Evolutionary conservation across 768 basidiomycete genomes (phyloP).

Genomic region (Stropharia rugosoannulata): DNA sequence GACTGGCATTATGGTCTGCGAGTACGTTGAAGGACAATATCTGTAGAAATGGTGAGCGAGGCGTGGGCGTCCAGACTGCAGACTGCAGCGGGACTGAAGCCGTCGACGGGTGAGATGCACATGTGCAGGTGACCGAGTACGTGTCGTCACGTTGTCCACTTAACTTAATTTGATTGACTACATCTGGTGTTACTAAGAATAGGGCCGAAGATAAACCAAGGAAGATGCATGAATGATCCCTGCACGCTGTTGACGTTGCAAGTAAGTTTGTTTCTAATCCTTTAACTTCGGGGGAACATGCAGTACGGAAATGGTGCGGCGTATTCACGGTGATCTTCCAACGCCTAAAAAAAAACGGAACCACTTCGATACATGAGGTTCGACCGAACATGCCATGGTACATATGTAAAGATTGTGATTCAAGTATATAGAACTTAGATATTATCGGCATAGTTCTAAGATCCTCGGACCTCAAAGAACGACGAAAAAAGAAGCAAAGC

Average conservation of each 20-base stretch:
- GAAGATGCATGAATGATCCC: no score
- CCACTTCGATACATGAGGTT: not conserved
- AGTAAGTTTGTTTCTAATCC: not conserved
- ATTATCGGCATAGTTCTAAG: not conserved
- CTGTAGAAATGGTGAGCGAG: not conserved
- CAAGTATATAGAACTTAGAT: slow-evolving; percentile 8
- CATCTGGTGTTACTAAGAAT: not conserved
- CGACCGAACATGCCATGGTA: not conserved
- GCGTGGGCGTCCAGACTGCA: not conserved
- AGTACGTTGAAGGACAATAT: not conserved
- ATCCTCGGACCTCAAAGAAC: slow-evolving; percentile 3
- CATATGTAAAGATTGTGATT: not conserved
- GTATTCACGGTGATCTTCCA: not conserved
- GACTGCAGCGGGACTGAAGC: not conserved
- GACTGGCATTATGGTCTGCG: slow-evolving; percentile 56
- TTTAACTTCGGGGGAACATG: not conserved
- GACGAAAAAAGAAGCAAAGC: not conserved
- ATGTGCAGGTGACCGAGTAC: not conserved
- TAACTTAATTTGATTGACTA: not conserved
- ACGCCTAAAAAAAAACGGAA: not conserved
- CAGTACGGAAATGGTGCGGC: not conserved
- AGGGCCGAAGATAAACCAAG: not conserved
- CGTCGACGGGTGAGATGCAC: not conserved
- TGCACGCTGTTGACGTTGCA: not conserved
- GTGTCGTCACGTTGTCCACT: not conserved